These are phyloP conservation scores for Diatrype stigma DNA, from an alignment of 2,329 filamentous ascomycete genomes.

Conservation along the genomic window DNA sequence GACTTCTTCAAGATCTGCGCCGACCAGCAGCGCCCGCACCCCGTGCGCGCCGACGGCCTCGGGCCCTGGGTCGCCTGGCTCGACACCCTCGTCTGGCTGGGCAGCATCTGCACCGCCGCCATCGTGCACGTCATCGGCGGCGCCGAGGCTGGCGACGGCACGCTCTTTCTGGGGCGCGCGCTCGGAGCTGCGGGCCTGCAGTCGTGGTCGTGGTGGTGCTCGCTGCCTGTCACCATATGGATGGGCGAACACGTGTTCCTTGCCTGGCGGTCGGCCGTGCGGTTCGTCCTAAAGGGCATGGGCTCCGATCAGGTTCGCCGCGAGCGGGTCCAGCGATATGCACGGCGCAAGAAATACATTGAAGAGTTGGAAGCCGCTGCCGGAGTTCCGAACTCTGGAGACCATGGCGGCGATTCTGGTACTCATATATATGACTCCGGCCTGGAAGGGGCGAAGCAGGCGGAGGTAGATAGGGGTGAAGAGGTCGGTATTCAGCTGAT, in stretches of 20 bases:
- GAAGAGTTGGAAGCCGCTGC: slow-evolving; percentile 37
- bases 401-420: neutral
- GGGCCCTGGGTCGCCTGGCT: slow-evolving; percentile 69
- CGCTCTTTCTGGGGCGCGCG: neutral
- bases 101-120: slow-evolving; percentile 67
- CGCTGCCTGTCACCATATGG: slow-evolving; percentile 65
- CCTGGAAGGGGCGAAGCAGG: slow-evolving; percentile 40
- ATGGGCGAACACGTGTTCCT: slow-evolving; percentile 71
- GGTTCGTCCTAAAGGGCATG: slow-evolving; percentile 31
- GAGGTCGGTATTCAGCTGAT: slow-evolving; percentile 32
- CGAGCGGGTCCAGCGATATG: slow-evolving; percentile 36
- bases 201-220: slow-evolving; percentile 51
- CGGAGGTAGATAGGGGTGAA: slow-evolving; percentile 34
- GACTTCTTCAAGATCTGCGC: slow-evolving; percentile 74
- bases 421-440: slow-evolving; percentile 24
- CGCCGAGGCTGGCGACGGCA: slow-evolving; percentile 45
- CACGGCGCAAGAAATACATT: slow-evolving; percentile 31
- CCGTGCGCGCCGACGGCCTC: slow-evolving; percentile 67
- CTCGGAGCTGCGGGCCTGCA: slow-evolving; percentile 31
- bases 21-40: slow-evolving; percentile 67
- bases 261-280: slow-evolving; percentile 44
- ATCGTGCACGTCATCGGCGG: slow-evolving; percentile 68
- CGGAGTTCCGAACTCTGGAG: slow-evolving; percentile 22
- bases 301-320: slow-evolving; percentile 38
- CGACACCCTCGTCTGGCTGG: slow-evolving; percentile 66